Evolutionary conservation across 108 stramenopile species (phyloP).

Genomic region (Skeletonema marinoi): DNA sequence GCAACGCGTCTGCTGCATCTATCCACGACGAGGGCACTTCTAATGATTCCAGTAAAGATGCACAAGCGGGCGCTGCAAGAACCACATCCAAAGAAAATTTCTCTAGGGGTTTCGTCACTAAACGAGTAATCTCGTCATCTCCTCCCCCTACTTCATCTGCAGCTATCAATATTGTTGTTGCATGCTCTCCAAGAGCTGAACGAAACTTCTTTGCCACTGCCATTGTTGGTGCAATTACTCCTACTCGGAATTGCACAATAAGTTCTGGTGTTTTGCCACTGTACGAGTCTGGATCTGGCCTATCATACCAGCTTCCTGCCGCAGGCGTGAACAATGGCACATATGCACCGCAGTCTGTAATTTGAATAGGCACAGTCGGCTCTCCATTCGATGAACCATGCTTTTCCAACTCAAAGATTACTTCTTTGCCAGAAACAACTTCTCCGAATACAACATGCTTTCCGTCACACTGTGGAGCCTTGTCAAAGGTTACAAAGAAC

Average conservation of each 20-base stretch:
- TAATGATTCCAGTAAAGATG: conserved; percentile 23
- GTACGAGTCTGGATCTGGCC: conserved; percentile 75
- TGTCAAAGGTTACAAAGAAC: conserved; percentile 89
- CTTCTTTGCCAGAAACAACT: conserved; percentile 78
- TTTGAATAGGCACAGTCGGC: conserved; percentile 52
- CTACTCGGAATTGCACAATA: conserved; percentile 70
- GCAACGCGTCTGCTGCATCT: conserved; percentile 13
- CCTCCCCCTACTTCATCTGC: conserved; percentile 22
- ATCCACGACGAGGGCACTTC: conserved; percentile 54
- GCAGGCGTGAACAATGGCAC: conserved; percentile 56
- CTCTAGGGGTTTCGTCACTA: conserved; percentile 37
- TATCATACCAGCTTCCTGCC: conserved; percentile 82
- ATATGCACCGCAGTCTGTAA: conserved; percentile 82
- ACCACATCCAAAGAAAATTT: conserved; percentile 69
- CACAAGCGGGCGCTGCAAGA: conserved; percentile 75
- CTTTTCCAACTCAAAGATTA: conserved; percentile 73
- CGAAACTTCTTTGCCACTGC: conserved; percentile 56
- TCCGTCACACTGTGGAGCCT: conserved; percentile 88
- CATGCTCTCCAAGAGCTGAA: conserved; percentile 46
- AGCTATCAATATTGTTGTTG: conserved; percentile 28
- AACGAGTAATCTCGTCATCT: conserved; percentile 15
- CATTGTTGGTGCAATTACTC: conserved; percentile 61
- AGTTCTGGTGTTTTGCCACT: conserved; percentile 74
- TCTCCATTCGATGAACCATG: conserved; percentile 38
- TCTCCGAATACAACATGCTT: conserved; percentile 96